A percentile compares a stretch with the other conserved stretches of the same genome.
Conservation (phyloP, 495 filamentous ascomycete genomes). For the Penicillium taxi region DNA sequence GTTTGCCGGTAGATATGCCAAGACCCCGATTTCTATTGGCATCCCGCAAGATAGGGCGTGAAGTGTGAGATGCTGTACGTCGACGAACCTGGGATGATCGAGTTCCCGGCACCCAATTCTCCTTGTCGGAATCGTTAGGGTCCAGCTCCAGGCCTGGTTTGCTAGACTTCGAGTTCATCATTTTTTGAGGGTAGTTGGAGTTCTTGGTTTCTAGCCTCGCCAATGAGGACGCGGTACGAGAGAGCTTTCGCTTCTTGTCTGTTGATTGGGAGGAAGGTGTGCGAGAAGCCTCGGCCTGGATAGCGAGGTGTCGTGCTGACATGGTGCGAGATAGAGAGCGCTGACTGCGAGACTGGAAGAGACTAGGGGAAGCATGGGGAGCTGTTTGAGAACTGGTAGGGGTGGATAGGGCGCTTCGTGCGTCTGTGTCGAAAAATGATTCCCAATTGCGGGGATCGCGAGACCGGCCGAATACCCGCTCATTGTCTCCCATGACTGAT, state of each 20-base stretch:
- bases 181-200: too few species aligned
- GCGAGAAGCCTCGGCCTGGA: constrained; percentile 39
- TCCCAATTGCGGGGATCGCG: constrained; percentile 81
- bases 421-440: constrained; percentile 66
- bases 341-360: constrained; percentile 59
- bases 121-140: constrained; percentile 78
- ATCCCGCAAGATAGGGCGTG: constrained; percentile 41
- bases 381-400: constrained; percentile 64
- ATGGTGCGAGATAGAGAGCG: constrained; percentile 32
- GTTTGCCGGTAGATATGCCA: constrained; percentile 24
- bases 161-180: constrained; percentile 16
- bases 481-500: constrained; percentile 24
- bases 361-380: constrained; percentile 62
- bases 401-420: constrained; percentile 59
- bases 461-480: constrained; percentile 56
- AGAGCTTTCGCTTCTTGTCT: constrained; percentile 56
- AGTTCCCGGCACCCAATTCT: constrained; percentile 73
- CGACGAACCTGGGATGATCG: constrained; percentile 33
- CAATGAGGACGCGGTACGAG: constrained; percentile 56
- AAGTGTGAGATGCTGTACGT: constrained; percentile 25
- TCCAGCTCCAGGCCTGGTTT: constrained; percentile 36
- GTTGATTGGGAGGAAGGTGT: constrained; percentile 34
- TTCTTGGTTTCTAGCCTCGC: constrained; percentile 53
- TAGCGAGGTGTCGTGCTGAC: constrained; percentile 40
- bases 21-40: constrained; percentile 29